A percentile compares a stretch with the other conserved stretches of the same genome.
These are phyloP conservation scores for Phytophthora hybrid DNA, from an alignment of 352 stramenopile species.

Conservation along the genomic window DNA sequence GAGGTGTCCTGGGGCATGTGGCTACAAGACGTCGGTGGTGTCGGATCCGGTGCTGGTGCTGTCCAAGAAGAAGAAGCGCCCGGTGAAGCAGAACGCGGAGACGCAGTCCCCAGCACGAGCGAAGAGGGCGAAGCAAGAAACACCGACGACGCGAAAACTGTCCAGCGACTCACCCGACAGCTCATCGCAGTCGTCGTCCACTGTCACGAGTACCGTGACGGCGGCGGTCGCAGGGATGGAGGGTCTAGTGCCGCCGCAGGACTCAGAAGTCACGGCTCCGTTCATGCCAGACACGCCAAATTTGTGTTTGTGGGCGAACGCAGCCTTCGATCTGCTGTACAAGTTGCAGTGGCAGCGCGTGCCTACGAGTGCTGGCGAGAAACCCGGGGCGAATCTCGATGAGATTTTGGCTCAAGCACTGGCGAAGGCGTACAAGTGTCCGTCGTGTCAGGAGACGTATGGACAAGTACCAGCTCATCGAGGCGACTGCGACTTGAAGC, in stretches of 20 bases:
- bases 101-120: slow-evolving; percentile 36
- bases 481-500: slow-evolving; percentile 65
- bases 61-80: slow-evolving; percentile 84
- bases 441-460: slow-evolving; percentile 59
- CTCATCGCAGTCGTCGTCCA: slow-evolving; percentile 34
- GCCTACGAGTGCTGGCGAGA: slow-evolving; percentile 7
- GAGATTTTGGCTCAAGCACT: slow-evolving; percentile 46
- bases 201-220: slow-evolving; percentile 20
- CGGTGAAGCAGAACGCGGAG: slow-evolving; percentile 57
- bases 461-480: slow-evolving; percentile 49
- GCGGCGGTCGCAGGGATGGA: slow-evolving; percentile 45
- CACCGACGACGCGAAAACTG: slow-evolving; percentile 11
- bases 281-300: slow-evolving; percentile 58
- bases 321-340: slow-evolving; percentile 75
- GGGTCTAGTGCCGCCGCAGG: slow-evolving; percentile 24
- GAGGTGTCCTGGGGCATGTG: slow-evolving; percentile 40
- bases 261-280: slow-evolving; percentile 27
- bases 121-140: slow-evolving; percentile 55
- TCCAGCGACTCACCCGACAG: slow-evolving; percentile 4
- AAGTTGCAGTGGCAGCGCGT: slow-evolving; percentile 70
- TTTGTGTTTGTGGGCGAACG: slow-evolving; percentile 77
- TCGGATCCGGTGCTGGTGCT: slow-evolving; percentile 67
- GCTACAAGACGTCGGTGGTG: slow-evolving; percentile 38
- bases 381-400: slow-evolving; percentile 37
- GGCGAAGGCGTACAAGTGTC: slow-evolving; percentile 53